Conservation (phyloP, 176 grass and related monocot genomes). For the Elaeis guineensis region DNA sequence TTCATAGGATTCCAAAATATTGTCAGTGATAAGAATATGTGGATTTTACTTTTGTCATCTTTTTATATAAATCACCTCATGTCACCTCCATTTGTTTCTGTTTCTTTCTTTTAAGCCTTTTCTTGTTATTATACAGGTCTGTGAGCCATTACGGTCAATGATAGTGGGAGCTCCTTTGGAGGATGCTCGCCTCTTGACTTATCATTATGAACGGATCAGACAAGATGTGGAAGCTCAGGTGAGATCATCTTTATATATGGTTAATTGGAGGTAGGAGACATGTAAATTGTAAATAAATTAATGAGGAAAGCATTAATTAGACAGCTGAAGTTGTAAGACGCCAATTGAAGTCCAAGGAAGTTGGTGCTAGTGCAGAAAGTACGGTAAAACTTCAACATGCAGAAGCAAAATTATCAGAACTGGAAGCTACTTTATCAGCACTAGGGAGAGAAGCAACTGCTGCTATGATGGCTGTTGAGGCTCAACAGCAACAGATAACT, state of each 20-base stretch:
- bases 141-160: slow-evolving; percentile 81
- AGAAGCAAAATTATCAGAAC: slow-evolving; percentile 92
- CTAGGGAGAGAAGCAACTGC: slow-evolving; percentile 90
- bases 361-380: slow-evolving; percentile 52
- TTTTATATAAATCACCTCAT: too few relatives aligned
- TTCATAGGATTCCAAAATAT: too few relatives aligned
- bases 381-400: slow-evolving; percentile 82
- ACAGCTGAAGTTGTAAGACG: slow-evolving; percentile 95
- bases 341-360: slow-evolving; percentile 88
- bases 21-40: too few relatives aligned
- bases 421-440: slow-evolving; percentile 57
- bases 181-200: slow-evolving; percentile 86
- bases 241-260: not conserved
- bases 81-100: too few relatives aligned
- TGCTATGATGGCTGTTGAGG: slow-evolving; percentile 91
- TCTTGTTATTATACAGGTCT: slow-evolving; percentile 33
- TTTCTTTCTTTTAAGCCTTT: too few relatives aligned
- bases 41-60: too few relatives aligned
- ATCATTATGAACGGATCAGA: slow-evolving; percentile 90
- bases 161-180: slow-evolving; percentile 96
- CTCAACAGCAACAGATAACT: slow-evolving; percentile 75
- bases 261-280: slow-evolving; percentile 1
- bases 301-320: slow-evolving; percentile 39
- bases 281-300: slow-evolving; percentile 21
- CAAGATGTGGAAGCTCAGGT: slow-evolving; percentile 99